Evolutionary conservation across 73 alveolate species (phyloP), one percentile per base, ranked within the genome.

Genomic region (Paramecium sonneborni): DNA sequence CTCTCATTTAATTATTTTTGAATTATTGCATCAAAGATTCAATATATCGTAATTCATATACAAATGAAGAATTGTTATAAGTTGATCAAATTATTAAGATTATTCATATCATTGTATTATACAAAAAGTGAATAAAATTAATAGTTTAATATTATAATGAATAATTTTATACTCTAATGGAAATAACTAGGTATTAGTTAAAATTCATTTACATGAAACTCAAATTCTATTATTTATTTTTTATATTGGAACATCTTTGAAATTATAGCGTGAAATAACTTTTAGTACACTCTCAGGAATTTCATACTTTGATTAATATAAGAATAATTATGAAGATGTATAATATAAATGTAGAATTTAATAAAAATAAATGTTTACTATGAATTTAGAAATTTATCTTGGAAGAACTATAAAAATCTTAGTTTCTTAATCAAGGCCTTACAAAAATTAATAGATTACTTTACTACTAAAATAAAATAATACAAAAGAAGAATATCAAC

Each of bases 21-120:
- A 72, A 24, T 35, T 26, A 18, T 28, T 72, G 0, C 34, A 72
- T 1, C 6, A 28, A 1, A 72, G 62, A 32, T 72, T 6, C 67
- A 26, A 35, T 21, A 72, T 30, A 8, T 39, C n/a, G n/a, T n/a
- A n/a, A n/a, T n/a, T n/a, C n/a, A n/a, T n/a, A n/a, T n/a, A n/a
- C 76, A 14, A 79, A 79, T 79, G 90, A 79, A 23, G 76, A 79
- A 43, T 24, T 79, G 10, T 23, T 37, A 20, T 46, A 15, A 46
- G 26, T 43, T 2, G 90, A 79, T 7, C 12, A 79, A 34, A 10
- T 79, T 0, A 48, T n/a, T 24, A 79, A 24, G 32, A 21, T 26
- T 39, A 79, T 23, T 76, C 90, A 9, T 79, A 43, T 79, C 74
- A 79, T 12, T 79, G 90, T 39, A 41, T 39, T 10, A 79, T 79